Conservation (phyloP, 2,329 filamentous ascomycete genomes). For the Zymoseptoria tritici region DNA sequence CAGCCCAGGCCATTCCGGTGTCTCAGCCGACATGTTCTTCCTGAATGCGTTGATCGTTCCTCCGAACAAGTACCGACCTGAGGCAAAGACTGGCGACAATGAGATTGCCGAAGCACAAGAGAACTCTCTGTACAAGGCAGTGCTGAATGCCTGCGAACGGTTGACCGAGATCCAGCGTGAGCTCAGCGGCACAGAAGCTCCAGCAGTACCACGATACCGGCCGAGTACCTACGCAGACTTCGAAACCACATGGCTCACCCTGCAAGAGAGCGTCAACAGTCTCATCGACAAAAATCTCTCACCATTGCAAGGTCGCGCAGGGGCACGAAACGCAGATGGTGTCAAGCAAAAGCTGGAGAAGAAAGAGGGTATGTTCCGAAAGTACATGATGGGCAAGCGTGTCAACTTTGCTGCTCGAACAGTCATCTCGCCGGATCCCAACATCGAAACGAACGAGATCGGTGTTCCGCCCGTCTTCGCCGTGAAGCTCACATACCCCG, state of each 20-base stretch:
- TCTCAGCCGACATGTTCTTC: constrained; percentile 76
- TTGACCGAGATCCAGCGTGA: constrained; percentile 69
- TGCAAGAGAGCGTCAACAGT: constrained; percentile 89
- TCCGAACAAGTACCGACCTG: constrained; percentile 84
- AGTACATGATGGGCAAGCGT: constrained; percentile 99
- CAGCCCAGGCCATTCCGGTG: constrained; percentile 7
- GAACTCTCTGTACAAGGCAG: constrained; percentile 79
- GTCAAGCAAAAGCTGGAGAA: constrained; percentile 98
- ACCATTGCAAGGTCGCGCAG: constrained; percentile 69
- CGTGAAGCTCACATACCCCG: constrained; percentile 89
- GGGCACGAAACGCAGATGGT: constrained; percentile 75
- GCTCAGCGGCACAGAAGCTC: constrained; percentile 43
- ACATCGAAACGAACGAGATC: constrained; percentile 98
- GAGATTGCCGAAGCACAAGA: constrained; percentile 82
- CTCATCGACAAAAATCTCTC: constrained; percentile 86
- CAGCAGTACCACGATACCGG: constrained; percentile 37
- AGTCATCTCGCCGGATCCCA: constrained; percentile 96
- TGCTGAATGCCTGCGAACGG: constrained; percentile 65
- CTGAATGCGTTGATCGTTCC: constrained; percentile 78
- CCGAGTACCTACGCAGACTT: constrained; percentile 65
- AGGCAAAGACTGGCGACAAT: constrained; percentile 70
- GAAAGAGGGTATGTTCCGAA: constrained; percentile 95
- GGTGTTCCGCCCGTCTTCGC: constrained; percentile 98
- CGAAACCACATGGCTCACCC: constrained; percentile 69
- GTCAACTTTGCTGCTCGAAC: constrained; percentile 96